Evolutionary conservation across 257 asterid genomes (phyloP).

Genomic region (Agastache rugosa): DNA sequence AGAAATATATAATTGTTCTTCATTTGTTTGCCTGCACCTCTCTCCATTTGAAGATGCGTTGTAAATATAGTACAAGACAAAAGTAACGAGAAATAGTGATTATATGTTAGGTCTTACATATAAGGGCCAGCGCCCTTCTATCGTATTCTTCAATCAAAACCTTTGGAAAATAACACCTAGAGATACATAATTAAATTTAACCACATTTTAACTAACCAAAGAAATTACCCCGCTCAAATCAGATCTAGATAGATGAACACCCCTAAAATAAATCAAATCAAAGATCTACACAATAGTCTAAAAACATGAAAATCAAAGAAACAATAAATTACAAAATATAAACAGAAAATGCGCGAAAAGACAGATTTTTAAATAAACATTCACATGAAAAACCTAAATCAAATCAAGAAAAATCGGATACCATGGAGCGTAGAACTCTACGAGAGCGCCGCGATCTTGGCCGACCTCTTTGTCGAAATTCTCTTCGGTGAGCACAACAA

Average conservation of each 20-base stretch:
- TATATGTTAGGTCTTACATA: no score
- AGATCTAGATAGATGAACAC: slow-evolving; percentile 30
- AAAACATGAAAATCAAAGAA: neutral
- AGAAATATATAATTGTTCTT: neutral
- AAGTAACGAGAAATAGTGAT: neutral
- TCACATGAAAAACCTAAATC: neutral
- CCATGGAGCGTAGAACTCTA: slow-evolving; percentile 97
- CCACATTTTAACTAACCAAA: neutral
- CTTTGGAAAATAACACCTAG: neutral
- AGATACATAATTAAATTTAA: neutral
- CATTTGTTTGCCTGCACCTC: no score
- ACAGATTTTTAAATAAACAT: neutral
- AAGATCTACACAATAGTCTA: slow-evolving; percentile 27
- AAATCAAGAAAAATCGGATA: slow-evolving; percentile 25
- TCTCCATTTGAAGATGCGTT: no score
- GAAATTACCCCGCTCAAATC: slow-evolving; percentile 8
- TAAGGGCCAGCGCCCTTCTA: no score
- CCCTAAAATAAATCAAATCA: neutral
- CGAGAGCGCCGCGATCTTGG: slow-evolving; percentile 86
- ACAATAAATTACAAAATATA: neutral
- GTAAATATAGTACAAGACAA: neutral
- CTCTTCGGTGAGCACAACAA: slow-evolving; percentile 78
- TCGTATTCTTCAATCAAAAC: no score
- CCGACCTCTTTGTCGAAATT: slow-evolving; percentile 92
- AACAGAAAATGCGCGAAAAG: neutral